A percentile compares a stretch with the other conserved stretches of the same genome.
Conservation (phyloP, 257 asterid species). For the Fraxinus quadrangulata region DNA sequence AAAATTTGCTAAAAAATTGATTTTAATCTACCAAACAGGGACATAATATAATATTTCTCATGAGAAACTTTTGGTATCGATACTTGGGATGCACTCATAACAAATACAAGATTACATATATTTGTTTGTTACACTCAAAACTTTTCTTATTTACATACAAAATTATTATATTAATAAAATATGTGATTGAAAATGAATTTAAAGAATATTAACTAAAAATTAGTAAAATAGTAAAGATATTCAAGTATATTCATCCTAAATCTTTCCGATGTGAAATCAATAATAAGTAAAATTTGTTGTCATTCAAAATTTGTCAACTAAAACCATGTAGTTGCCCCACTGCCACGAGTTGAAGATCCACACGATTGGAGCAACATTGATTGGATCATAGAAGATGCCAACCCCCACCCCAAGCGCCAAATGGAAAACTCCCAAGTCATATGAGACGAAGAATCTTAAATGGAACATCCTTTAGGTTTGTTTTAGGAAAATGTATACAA, state of each 20-base stretch:
- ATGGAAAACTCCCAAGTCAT: conserved; percentile 37
- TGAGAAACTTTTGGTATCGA: no score
- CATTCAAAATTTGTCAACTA: conserved; percentile 21
- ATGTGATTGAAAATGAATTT: no score
- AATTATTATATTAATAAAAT: no score
- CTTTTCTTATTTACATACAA: no score
- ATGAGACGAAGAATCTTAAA: conserved; percentile 7
- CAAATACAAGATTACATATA: no score
- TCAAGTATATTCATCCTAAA: not conserved
- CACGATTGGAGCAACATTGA: conserved; percentile 10
- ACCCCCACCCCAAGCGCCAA: conserved; percentile 26
- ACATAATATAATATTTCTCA: no score
- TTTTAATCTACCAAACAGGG: no score
- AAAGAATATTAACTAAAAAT: not conserved
- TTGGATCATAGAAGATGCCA: conserved; percentile 18
- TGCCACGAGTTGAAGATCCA: conserved; percentile 29
- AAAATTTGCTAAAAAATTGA: no score
- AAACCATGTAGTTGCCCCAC: conserved; percentile 23
- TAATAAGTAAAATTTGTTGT: not conserved
- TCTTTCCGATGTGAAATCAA: not conserved
- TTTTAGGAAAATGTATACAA: not conserved
- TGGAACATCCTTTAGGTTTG: no score
- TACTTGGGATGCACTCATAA: no score
- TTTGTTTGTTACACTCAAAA: no score
- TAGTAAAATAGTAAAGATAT: no score